Evolutionary conservation across 1,284 basidiomycete genomes (phyloP).

Genomic region (Microbotryomycetes sp.): DNA sequence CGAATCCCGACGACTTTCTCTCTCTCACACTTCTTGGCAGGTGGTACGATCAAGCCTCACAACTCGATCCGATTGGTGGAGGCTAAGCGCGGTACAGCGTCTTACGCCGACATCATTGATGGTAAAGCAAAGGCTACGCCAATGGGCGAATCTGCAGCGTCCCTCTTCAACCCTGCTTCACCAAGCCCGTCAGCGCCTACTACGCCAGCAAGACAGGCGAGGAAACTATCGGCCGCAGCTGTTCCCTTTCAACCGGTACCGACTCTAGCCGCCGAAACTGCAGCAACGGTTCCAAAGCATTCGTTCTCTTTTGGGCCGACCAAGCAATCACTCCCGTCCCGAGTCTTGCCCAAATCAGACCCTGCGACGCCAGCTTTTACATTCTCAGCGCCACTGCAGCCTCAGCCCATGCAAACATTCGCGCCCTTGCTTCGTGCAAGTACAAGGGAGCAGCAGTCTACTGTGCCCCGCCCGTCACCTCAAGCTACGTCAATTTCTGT

Average conservation of each 20-base stretch:
- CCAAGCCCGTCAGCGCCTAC: background rate
- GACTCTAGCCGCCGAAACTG: background rate
- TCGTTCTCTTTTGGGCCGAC: background rate
- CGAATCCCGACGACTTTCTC: no score
- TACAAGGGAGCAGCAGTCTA: no score
- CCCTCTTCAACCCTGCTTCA: background rate
- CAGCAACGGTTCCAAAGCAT: background rate
- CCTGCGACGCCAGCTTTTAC: background rate
- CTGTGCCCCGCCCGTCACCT: no score
- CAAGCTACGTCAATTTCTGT: no score
- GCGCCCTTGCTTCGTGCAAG: no score
- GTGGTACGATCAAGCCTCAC: constrained; percentile 31
- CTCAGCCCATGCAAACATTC: no score
- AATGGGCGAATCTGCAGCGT: background rate
- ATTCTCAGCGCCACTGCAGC: no score
- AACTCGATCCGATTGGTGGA: constrained; percentile 60
- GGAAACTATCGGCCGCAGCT: no score
- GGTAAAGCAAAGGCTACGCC: constrained; percentile 47
- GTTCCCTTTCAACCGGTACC: no score
- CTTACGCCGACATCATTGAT: constrained; percentile 68
- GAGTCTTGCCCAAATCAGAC: background rate
- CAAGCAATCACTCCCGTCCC: background rate
- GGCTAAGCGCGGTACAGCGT: constrained; percentile 55
- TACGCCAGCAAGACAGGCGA: no score
- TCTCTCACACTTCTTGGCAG: constrained; percentile 21